phyloP scores from a whole-genome alignment of 2,329 filamentous ascomycete genomes.

The Fusarium neocosmosporiellum region DNA sequence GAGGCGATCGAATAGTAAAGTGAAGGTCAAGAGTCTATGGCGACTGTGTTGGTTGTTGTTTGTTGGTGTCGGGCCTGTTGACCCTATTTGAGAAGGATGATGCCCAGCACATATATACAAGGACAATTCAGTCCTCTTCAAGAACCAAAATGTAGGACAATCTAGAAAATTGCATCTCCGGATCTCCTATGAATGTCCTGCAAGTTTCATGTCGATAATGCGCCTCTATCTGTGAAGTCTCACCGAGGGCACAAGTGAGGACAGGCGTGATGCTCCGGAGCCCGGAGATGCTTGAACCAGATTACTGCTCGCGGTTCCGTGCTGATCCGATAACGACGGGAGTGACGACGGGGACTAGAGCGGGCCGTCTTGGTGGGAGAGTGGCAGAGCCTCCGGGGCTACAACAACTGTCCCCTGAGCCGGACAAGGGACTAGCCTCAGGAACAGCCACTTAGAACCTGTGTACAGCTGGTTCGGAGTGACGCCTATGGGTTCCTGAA shows the following conservation, averaged over 20 bases:
- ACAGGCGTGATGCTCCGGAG: constrained; percentile 35
- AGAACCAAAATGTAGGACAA: not conserved
- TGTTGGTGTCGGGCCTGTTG: constrained; percentile 28
- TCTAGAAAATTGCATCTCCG: constrained; percentile 39
- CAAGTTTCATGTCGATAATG: constrained; percentile 32
- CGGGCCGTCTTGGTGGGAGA: constrained; percentile 27
- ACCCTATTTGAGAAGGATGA: constrained; percentile 14
- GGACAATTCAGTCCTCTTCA: constrained; percentile 13
- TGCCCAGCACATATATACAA: constrained; percentile 36
- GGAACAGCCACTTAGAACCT: not conserved
- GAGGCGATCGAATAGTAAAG: not conserved
- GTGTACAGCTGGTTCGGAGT: not conserved
- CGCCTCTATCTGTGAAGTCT: constrained; percentile 29
- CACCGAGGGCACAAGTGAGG: constrained; percentile 15
- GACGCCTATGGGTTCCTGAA: not conserved
- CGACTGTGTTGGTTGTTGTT: constrained; percentile 18
- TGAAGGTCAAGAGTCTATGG: not conserved
- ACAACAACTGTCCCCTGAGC: not conserved
- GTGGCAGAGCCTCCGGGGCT: constrained; percentile 21
- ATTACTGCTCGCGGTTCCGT: constrained; percentile 9
- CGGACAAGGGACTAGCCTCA: not conserved
- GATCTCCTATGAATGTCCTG: constrained; percentile 35
- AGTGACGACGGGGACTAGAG: constrained; percentile 23
- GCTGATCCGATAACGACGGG: constrained; percentile 41
- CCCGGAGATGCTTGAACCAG: constrained; percentile 39